A percentile compares a stretch with the other conserved stretches of the same genome.
phyloP scores from a whole-genome alignment of 768 basidiomycete genomes.

The Mycena crocata region DNA sequence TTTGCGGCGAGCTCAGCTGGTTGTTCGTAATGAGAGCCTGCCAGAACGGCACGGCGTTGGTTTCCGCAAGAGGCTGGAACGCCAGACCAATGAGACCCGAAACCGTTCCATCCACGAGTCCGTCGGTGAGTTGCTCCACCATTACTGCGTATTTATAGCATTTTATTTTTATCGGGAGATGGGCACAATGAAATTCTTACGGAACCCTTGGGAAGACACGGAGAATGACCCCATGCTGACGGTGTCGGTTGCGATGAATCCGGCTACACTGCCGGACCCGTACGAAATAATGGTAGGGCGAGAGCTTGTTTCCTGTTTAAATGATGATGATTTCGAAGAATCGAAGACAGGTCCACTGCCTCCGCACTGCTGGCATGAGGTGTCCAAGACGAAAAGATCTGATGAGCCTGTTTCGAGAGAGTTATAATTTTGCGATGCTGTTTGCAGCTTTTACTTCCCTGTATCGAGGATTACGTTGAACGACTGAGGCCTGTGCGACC shows the following conservation, averaged over 20 bases:
- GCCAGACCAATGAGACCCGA: constrained; percentile 86
- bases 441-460: background rate
- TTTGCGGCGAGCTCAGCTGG: constrained; percentile 62
- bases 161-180: constrained; percentile 12
- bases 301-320: constrained; percentile 38
- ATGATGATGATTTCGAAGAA: constrained; percentile 54
- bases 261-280: constrained; percentile 72
- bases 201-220: constrained; percentile 63
- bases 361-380: constrained; percentile 48
- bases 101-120: constrained; percentile 59
- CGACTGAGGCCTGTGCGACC: constrained; percentile 61
- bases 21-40: constrained; percentile 57
- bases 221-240: constrained; percentile 76
- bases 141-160: constrained; percentile 55
- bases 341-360: constrained; percentile 64
- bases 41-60: constrained; percentile 75
- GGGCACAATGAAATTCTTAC: constrained; percentile 50
- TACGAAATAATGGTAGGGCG: constrained; percentile 36
- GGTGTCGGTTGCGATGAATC: constrained; percentile 66
- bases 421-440: background rate
- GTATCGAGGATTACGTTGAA: constrained; percentile 89
- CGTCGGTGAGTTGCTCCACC: constrained; percentile 61
- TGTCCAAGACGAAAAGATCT: constrained; percentile 87
- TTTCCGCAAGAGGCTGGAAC: constrained; percentile 68
- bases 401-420: constrained; percentile 72